A percentile compares a stretch with the other conserved stretches of the same genome.
These are phyloP conservation scores for Penicillium atrosanguineum DNA, from an alignment of 495 filamentous ascomycete species.

Conservation along the genomic window DNA sequence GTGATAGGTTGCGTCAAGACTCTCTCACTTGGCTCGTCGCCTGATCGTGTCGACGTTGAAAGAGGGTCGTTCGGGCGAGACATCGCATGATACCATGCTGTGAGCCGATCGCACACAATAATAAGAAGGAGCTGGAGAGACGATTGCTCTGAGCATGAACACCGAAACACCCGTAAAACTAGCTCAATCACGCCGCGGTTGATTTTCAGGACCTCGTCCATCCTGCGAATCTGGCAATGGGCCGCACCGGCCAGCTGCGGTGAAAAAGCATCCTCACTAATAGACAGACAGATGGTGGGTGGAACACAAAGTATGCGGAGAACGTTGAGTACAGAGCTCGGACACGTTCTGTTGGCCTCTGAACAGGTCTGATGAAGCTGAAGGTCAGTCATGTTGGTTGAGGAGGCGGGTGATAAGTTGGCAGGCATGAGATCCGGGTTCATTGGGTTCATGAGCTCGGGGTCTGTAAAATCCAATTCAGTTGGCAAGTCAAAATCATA, in stretches of 20 bases:
- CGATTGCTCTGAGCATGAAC: neutral
- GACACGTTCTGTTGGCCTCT: neutral
- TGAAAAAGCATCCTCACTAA: neutral
- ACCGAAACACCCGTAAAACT: neutral
- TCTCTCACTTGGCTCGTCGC: conserved; percentile 1
- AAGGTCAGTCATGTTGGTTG: neutral
- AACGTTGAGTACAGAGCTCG: neutral
- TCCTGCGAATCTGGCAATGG: neutral
- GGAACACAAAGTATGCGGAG: conserved; percentile 2
- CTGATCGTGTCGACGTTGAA: neutral
- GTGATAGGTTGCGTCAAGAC: neutral
- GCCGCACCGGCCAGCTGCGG: neutral
- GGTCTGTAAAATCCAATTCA: too few species aligned
- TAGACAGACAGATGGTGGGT: neutral
- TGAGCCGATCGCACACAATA: neutral
- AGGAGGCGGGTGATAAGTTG: neutral
- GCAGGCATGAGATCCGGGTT: neutral
- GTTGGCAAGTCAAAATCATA: neutral
- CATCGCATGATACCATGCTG: conserved; percentile 4
- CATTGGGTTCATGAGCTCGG: neutral
- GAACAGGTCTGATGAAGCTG: neutral
- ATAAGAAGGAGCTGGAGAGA: conserved; percentile 4
- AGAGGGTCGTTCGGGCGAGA: neutral
- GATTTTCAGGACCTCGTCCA: conserved; percentile 4
- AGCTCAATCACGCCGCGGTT: neutral